Base-by-base conservation (phyloP, 345 rosid genomes). In the Hypericum androsaemum region DNA sequence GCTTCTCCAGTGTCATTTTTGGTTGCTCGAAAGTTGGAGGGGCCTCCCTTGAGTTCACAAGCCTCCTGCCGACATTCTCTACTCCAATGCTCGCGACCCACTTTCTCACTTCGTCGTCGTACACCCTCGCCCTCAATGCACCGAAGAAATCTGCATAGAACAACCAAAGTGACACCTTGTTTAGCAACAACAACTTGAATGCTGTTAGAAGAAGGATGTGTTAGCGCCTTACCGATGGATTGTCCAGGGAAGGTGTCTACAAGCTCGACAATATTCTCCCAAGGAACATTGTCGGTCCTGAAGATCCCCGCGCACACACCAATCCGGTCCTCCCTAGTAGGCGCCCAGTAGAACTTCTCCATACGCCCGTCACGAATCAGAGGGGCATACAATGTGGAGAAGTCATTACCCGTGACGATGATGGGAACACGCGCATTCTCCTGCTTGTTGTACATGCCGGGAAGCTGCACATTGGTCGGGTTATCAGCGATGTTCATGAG, bases 331-430 rank as follows among this genome's bases (percentile, higher is more conserved):
- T 79, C 84, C 16, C 72, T 47, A 7, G 84, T 76, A 6, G 81
- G 84, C 3, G 84, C 74, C 84, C 84, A 71, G 52, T 76, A 79
- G 70, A 79, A 79, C 55, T 79, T 79, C 51, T 79, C 80, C 80
- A 75, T 75, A 15, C 80, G 71, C 16, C 84, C 84, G 52, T 75
- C 84, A 17, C 84, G 80, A 39, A 79, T 79, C 6, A 79, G 71
- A 28, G 84, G 80, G 3, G 84, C 84, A 45, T 73, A 79, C 60
- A 79, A 37, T 11, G 77, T 74, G 45, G 84, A 76, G 77, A 79
- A 79, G 55, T 76, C 84, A 41, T 76, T 79, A 5, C 79, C 84
- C 1, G 84, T 79, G 59, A 71, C 84, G 41, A 76, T 52, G 50
- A 79, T 56, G 0, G 84, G 84, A 54, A 76, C 84, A 5, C 77